Evolutionary conservation across 225 moss, liverwort and hornwort species (phyloP).

Genomic region (Climacium dendroides): DNA sequence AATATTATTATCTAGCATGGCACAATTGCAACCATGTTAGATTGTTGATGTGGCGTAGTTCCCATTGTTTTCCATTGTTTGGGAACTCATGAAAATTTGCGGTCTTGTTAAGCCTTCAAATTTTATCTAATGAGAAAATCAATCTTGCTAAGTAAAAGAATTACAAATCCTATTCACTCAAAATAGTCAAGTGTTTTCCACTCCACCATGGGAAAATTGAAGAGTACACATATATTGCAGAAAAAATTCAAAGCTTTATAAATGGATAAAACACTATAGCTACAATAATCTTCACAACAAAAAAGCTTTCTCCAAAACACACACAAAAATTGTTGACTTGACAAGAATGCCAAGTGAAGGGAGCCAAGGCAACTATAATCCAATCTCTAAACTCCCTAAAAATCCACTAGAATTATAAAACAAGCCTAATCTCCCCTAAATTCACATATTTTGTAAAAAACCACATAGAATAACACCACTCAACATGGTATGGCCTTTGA

Average conservation of each 20-base stretch:
- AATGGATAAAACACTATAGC: not conserved
- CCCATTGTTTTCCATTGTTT: too few species aligned
- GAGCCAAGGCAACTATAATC: not conserved
- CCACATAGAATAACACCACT: not conserved
- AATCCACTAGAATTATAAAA: accelerated
- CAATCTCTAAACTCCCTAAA: not conserved
- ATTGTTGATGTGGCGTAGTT: too few species aligned
- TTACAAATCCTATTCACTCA: not conserved
- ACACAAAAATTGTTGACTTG: not conserved
- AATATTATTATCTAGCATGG: too few species aligned
- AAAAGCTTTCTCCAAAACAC: not conserved
- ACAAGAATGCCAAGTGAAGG: too few species aligned
- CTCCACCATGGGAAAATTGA: not conserved
- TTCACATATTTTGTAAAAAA: not conserved
- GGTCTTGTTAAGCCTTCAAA: too few species aligned
- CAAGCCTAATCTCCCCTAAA: not conserved
- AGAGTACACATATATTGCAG: not conserved
- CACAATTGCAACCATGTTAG: too few species aligned
- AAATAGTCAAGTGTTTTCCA: not conserved
- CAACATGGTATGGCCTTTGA: accelerated
- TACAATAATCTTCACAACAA: not conserved
- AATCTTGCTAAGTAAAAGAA: not conserved
- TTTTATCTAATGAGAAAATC: too few species aligned
- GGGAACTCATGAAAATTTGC: too few species aligned
- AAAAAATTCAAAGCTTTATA: not conserved